Evolutionary conservation across 306 rosid species (phyloP).

Genomic region (Cyamopsis tetragonoloba): DNA sequence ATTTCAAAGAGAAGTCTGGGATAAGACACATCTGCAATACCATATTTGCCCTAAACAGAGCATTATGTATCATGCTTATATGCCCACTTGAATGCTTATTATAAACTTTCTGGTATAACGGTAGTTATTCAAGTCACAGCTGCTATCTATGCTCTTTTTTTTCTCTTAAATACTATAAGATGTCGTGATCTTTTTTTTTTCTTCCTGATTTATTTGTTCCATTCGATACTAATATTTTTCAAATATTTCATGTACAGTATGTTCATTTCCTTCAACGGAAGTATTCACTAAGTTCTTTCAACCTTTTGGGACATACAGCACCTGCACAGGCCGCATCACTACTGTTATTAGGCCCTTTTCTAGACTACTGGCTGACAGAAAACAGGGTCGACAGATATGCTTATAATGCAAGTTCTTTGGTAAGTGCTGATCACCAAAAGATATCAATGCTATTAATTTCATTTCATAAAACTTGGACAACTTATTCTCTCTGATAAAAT

Average conservation of each 20-base stretch:
- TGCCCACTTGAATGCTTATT: not conserved
- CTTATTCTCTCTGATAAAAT: not conserved
- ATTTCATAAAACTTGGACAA: not conserved
- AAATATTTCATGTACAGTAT: constrained; percentile 52
- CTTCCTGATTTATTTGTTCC: not conserved
- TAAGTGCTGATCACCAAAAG: constrained; percentile 33
- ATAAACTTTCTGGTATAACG: not conserved
- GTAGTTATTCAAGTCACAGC: not conserved
- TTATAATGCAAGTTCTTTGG: constrained; percentile 46
- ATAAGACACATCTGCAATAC: not conserved
- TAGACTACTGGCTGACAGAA: constrained; percentile 83
- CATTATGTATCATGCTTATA: not conserved
- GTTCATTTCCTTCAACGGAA: constrained; percentile 90
- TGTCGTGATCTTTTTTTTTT: not conserved
- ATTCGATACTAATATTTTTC: constrained; percentile 10
- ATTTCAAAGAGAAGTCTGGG: not conserved
- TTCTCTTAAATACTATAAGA: not conserved
- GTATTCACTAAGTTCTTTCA: constrained; percentile 83
- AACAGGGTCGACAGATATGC: constrained; percentile 56
- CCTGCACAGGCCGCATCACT: constrained; percentile 84
- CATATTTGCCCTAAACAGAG: not conserved
- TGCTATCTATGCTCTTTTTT: not conserved
- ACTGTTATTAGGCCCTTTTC: constrained; percentile 61
- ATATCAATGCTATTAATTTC: constrained; percentile 2
- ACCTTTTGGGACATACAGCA: constrained; percentile 89